These are phyloP conservation scores for Diplotaxis tenuifolia DNA, from an alignment of 345 rosid species.

Conservation along the genomic window DNA sequence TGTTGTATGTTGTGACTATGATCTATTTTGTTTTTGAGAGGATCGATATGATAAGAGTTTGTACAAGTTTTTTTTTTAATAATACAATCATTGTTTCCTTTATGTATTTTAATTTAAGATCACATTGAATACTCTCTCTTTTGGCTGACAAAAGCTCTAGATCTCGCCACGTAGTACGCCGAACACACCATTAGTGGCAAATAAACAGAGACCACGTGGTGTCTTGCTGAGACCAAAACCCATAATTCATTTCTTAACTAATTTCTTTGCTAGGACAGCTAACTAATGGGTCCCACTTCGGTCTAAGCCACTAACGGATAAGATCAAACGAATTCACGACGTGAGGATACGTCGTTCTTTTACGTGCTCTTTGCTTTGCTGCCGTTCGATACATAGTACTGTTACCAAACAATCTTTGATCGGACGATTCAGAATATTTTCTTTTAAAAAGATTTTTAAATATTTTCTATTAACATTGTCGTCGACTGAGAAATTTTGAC, in stretches of 20 bases:
- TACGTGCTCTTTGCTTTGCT: neutral
- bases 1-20: neutral
- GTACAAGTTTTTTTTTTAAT: neutral
- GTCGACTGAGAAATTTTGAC: too few species aligned
- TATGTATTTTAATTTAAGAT: neutral
- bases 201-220: slow-evolving; percentile 22
- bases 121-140: neutral
- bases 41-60: neutral
- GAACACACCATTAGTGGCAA: neutral
- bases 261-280: slow-evolving; percentile 24
- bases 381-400: slow-evolving; percentile 1
- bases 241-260: neutral
- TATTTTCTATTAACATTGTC: too few species aligned
- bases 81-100: neutral
- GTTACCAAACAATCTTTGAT: neutral
- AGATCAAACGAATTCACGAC: slow-evolving; percentile 19
- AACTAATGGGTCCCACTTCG: slow-evolving; percentile 9
- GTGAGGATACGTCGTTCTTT: neutral
- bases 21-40: neutral
- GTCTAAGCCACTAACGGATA: slow-evolving; percentile 33
- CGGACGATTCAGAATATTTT: neutral
- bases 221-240: slow-evolving; percentile 6
- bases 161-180: slow-evolving; percentile 24
- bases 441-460: neutral
- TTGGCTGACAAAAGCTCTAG: slow-evolving; percentile 8